These are phyloP conservation scores for Exophiala oligosperma DNA, from an alignment of 2,329 filamentous ascomycete species.

Conservation along the genomic window DNA sequence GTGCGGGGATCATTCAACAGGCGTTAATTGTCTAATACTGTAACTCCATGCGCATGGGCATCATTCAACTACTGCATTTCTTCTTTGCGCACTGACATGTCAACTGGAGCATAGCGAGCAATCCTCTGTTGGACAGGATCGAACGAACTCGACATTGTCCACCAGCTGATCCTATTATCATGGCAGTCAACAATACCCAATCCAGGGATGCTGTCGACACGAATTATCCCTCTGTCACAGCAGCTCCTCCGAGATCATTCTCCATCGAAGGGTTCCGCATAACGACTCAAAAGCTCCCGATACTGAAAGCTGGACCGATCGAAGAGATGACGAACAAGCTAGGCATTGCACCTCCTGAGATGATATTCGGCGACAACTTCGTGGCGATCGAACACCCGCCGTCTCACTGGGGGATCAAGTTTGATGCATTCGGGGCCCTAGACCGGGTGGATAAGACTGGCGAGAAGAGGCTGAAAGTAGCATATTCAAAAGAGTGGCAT, in stretches of 20 bases:
- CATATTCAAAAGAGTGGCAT: conserved; percentile 88
- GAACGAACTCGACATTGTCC: neutral
- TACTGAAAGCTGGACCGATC: conserved; percentile 88
- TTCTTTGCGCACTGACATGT: no score
- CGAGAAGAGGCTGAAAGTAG: conserved; percentile 84
- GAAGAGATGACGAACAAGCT: conserved; percentile 77
- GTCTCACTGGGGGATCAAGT: conserved; percentile 75
- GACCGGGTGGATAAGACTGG: conserved; percentile 94
- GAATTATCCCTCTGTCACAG: conserved; percentile 51
- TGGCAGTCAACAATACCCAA: conserved; percentile 26
- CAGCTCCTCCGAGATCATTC: conserved; percentile 56
- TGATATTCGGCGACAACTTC: conserved; percentile 98
- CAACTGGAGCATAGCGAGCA: no score
- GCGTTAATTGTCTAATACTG: no score
- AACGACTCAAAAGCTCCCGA: conserved; percentile 84
- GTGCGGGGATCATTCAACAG: no score
- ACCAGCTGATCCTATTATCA: conserved; percentile 6
- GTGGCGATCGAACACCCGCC: conserved; percentile 72
- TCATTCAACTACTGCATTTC: no score
- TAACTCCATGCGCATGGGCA: no score
- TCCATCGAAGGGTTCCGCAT: conserved; percentile 70
- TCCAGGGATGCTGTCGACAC: conserved; percentile 42
- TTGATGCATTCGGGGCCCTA: conserved; percentile 83
- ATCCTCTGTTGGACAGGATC: no score
- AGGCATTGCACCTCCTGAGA: conserved; percentile 88